phyloP scores from a whole-genome alignment of 2,329 filamentous ascomycete genomes.

The Coniella vitis region DNA sequence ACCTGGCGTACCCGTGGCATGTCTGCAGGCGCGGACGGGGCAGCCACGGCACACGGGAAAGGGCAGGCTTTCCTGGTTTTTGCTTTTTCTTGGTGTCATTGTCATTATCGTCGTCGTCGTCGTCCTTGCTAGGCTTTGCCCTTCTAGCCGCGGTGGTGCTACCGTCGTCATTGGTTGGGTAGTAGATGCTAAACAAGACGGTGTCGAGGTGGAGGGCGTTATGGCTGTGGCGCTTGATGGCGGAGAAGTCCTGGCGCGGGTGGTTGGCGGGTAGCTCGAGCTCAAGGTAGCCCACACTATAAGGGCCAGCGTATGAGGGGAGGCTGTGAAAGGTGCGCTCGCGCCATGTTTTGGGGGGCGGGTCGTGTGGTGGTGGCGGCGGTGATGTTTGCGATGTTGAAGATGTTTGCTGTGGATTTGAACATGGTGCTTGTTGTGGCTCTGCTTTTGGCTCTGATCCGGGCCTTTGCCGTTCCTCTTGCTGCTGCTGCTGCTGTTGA shows the following conservation, averaged over 20 bases:
- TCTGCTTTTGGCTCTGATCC: too few species aligned
- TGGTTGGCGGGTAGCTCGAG: slow-evolving; percentile 52
- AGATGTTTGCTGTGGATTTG: background rate
- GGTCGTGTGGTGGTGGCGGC: slow-evolving; percentile 15
- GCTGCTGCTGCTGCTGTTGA: slow-evolving; percentile 1
- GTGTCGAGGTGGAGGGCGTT: slow-evolving; percentile 42
- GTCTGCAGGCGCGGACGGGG: slow-evolving; percentile 49
- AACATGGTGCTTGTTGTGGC: too few species aligned
- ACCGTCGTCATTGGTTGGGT: slow-evolving; percentile 41
- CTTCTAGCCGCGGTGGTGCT: slow-evolving; percentile 30
- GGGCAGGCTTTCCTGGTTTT: too few species aligned
- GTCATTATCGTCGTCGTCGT: too few species aligned
- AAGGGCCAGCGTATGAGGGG: slow-evolving; percentile 57
- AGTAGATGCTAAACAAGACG: slow-evolving; percentile 59
- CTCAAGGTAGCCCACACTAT: slow-evolving; percentile 62
- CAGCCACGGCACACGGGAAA: slow-evolving; percentile 51
- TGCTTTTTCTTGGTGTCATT: too few species aligned
- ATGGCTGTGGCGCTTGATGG: slow-evolving; percentile 32
- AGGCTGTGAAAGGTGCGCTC: slow-evolving; percentile 41
- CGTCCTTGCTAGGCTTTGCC: too few species aligned
- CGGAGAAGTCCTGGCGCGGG: slow-evolving; percentile 31
- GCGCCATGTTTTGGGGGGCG: slow-evolving; percentile 25
- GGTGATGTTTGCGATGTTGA: background rate
- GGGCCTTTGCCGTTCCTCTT: too few species aligned
- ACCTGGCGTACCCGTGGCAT: slow-evolving; percentile 56